Evolutionary conservation across 2,329 filamentous ascomycete genomes (phyloP).

Genomic region (Neopestalotiopsis sp.): DNA sequence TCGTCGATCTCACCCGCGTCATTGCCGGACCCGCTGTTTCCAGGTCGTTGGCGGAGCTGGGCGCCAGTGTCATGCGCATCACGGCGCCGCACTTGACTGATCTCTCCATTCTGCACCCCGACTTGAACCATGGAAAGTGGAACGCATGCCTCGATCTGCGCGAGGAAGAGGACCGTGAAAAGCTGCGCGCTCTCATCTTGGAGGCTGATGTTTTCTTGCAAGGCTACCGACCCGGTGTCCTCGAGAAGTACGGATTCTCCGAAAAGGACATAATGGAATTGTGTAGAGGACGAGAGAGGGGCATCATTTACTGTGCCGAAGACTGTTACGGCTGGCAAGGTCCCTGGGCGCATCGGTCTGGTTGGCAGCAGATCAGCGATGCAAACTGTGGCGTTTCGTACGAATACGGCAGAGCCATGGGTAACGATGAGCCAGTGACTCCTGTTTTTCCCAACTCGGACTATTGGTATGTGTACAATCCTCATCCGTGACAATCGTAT

Average conservation of each 20-base stretch:
- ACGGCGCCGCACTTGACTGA: conserved; percentile 46
- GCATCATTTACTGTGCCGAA: conserved; percentile 53
- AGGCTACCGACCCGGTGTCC: conserved; percentile 53
- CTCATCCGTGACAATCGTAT: background rate
- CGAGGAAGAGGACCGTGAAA: conserved; percentile 41
- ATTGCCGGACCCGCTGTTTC: conserved; percentile 54
- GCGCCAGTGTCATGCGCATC: conserved; percentile 52
- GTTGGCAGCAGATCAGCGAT: conserved; percentile 61
- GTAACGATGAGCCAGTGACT: conserved; percentile 33
- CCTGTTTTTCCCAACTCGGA: conserved; percentile 39
- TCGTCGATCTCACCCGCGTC: conserved; percentile 53
- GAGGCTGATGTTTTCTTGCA: conserved; percentile 57
- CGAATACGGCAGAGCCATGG: conserved; percentile 51
- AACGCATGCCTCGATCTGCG: conserved; percentile 50
- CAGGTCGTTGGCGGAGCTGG: conserved; percentile 48
- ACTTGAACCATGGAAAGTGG: conserved; percentile 58
- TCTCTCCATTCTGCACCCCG: conserved; percentile 45
- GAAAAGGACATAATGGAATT: conserved; percentile 46
- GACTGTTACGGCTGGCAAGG: conserved; percentile 61
- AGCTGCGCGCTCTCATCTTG: conserved; percentile 45
- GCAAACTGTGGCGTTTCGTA: conserved; percentile 50
- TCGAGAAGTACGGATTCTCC: conserved; percentile 53
- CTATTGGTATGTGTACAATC: conserved; percentile 28
- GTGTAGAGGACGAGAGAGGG: conserved; percentile 44
- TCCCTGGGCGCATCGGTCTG: conserved; percentile 49